These are phyloP conservation scores for Rhodamnia rubescens DNA, from an alignment of 345 rosid genomes.

Conservation along the genomic window DNA sequence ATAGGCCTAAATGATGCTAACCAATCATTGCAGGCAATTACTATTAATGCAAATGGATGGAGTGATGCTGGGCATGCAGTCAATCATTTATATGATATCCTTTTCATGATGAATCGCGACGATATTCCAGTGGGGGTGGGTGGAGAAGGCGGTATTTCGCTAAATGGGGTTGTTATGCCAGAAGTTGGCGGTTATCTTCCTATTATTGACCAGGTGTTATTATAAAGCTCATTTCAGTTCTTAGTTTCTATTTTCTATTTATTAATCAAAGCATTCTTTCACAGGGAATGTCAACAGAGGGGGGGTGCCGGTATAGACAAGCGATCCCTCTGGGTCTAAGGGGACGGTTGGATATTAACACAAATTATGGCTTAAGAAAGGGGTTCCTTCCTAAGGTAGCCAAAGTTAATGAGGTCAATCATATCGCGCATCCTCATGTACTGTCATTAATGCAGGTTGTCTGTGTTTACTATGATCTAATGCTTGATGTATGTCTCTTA, in stretches of 20 bases:
- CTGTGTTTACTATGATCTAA: not conserved
- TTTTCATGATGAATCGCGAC: slow-evolving; percentile 85
- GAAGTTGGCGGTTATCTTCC: slow-evolving; percentile 90
- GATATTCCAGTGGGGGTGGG: slow-evolving; percentile 78
- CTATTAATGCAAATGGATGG: slow-evolving; percentile 69
- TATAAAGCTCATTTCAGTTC: not conserved
- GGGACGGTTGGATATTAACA: slow-evolving; percentile 54
- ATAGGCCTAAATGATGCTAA: not conserved
- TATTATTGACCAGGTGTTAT: slow-evolving; percentile 65
- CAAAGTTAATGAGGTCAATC: not conserved
- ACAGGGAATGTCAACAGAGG: slow-evolving; percentile 60
- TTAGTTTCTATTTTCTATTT: not conserved
- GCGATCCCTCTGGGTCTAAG: slow-evolving; percentile 62
- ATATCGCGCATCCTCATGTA: not conserved
- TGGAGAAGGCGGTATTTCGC: slow-evolving; percentile 74
- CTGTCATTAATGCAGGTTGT: not conserved
- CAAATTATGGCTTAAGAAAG: slow-evolving; percentile 70
- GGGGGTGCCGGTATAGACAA: slow-evolving; percentile 76
- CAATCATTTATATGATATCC: slow-evolving; percentile 71
- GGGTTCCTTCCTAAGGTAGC: slow-evolving; percentile 67
- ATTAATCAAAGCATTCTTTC: not conserved
- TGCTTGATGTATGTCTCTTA: not conserved
- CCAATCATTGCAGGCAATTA: slow-evolving; percentile 43
- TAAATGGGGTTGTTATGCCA: slow-evolving; percentile 46
- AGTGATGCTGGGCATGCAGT: slow-evolving; percentile 74